A percentile compares a stretch with the other conserved stretches of the same genome.
Evolutionary conservation across 2,329 filamentous ascomycete species (phyloP).

Genomic region (Ceratocystis destructans): DNA sequence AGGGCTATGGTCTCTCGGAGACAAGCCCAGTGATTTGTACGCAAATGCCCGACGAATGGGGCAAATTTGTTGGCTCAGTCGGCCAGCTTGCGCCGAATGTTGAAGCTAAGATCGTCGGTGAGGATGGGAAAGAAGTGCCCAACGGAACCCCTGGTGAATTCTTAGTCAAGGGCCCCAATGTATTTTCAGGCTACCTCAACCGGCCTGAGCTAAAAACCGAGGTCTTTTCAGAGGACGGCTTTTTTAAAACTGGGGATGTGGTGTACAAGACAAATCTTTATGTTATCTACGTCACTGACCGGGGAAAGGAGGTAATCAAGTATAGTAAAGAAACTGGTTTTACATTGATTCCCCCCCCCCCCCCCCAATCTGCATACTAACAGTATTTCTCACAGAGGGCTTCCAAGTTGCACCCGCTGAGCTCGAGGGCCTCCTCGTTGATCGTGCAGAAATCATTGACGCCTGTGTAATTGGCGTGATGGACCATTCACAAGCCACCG

Average conservation of each 20-base stretch:
- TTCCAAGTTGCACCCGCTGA: slow-evolving; percentile 59
- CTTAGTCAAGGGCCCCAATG: slow-evolving; percentile 65
- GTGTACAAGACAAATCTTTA: slow-evolving; percentile 63
- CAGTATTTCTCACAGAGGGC: slow-evolving; percentile 33
- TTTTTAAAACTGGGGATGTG: slow-evolving; percentile 83
- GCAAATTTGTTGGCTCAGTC: slow-evolving; percentile 60
- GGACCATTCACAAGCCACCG: slow-evolving; percentile 47
- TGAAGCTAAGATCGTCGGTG: slow-evolving; percentile 65
- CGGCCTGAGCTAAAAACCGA: slow-evolving; percentile 56
- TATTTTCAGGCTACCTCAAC: slow-evolving; percentile 68
- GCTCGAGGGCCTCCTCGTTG: slow-evolving; percentile 38
- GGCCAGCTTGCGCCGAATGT: slow-evolving; percentile 67
- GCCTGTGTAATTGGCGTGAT: slow-evolving; percentile 51
- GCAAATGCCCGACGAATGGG: slow-evolving; percentile 64
- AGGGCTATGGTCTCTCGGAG: slow-evolving; percentile 84
- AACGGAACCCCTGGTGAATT: slow-evolving; percentile 51
- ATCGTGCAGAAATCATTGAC: slow-evolving; percentile 37
- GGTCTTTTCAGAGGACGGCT: slow-evolving; percentile 62
- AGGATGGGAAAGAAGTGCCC: slow-evolving; percentile 41
- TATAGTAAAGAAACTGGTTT: slow-evolving; percentile 32
- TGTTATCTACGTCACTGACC: slow-evolving; percentile 83
- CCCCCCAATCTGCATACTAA: slow-evolving; percentile 26
- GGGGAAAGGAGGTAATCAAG: slow-evolving; percentile 54
- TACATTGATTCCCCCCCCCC: not conserved
- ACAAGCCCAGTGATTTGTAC: slow-evolving; percentile 67